Base-by-base conservation (phyloP, 1,284 basidiomycete species). In the Microbotryomycetes sp. region DNA sequence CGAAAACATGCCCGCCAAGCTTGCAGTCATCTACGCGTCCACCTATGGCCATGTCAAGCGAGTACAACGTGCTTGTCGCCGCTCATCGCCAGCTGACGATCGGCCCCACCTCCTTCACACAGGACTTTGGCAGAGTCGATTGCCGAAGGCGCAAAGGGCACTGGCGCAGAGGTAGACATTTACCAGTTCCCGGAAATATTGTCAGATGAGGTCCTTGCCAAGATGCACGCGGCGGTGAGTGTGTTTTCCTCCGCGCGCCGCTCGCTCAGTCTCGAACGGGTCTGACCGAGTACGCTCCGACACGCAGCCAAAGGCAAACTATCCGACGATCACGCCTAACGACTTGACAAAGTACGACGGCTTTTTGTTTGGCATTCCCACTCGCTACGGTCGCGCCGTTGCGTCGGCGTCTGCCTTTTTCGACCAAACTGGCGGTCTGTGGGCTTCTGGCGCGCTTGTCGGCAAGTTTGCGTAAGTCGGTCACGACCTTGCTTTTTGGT, bases 391-490 rank as follows among this genome's bases (percentile, higher is more conserved):
- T 45, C 77, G 79, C 52, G 70, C 76, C 31, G 77, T 79, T 35
- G 78, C 78, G 28, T 59, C 60, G 46, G 77, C 78, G 59, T 75
- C 75, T 21, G 73, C 77, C 47, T 81, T 82, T 76, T 81, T 82
- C 65, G 92, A 96, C 73, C 75, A 80, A 4, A 92, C 90, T 13
- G 89, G 90, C 66, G 75, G 76, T 49, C 76, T 80, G 48, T 97
- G 91, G 91, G 81, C 78, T 15, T 65, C 73, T 11, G 88, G 88
- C 56, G 81, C 79, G 0, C 82, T 94, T 54, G 76, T 81, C 54
- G 89, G 88, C 72, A 97, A 96, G 79, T 88, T 79, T 56, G 90
- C 81, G 5, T 80, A 82, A 56, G 76, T 85, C 90, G 76, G 81
- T 87, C 45, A 65, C 57, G 16, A 11, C 16, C 27, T n/a, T 30